Evolutionary conservation across 2,329 filamentous ascomycete genomes (phyloP).

Genomic region (Esteya vermicola): DNA sequence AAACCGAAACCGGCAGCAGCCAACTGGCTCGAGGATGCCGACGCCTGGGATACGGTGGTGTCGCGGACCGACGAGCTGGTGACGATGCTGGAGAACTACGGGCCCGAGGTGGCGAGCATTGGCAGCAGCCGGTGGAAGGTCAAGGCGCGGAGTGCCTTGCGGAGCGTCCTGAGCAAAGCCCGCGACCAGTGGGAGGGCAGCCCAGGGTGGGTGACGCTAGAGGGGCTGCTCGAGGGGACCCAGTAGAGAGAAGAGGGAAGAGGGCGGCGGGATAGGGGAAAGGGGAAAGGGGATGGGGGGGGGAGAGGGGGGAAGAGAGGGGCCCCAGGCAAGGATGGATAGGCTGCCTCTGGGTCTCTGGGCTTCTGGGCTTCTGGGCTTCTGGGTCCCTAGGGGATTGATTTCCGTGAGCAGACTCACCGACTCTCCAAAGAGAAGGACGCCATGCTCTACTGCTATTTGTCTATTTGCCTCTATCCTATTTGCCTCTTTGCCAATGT

Average conservation of each 20-base stretch:
- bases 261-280: too few species aligned
- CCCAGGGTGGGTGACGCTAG: conserved; percentile 49
- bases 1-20: conserved; percentile 22
- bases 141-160: conserved; percentile 72
- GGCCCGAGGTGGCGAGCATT: conserved; percentile 48
- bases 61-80: conserved; percentile 69
- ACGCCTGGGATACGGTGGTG: conserved; percentile 59
- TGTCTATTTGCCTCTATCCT: too few species aligned
- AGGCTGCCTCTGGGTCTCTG: too few species aligned
- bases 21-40: conserved; percentile 42
- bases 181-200: conserved; percentile 74
- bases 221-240: conserved; percentile 40
- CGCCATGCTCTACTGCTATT: too few species aligned
- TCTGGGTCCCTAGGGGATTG: too few species aligned
- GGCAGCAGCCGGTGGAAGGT: conserved; percentile 75
- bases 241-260: not conserved
- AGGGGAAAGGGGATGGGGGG: not conserved
- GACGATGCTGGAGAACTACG: conserved; percentile 69
- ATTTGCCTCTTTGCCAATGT: too few species aligned
- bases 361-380: too few species aligned
- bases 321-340: too few species aligned
- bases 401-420: too few species aligned
- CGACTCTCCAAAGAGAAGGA: too few species aligned
- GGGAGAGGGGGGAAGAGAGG: not conserved
- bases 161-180: conserved; percentile 70